These are phyloP conservation scores for Herpomyces periplanetae DNA, from an alignment of 2,329 filamentous ascomycete genomes.

Conservation along the genomic window DNA sequence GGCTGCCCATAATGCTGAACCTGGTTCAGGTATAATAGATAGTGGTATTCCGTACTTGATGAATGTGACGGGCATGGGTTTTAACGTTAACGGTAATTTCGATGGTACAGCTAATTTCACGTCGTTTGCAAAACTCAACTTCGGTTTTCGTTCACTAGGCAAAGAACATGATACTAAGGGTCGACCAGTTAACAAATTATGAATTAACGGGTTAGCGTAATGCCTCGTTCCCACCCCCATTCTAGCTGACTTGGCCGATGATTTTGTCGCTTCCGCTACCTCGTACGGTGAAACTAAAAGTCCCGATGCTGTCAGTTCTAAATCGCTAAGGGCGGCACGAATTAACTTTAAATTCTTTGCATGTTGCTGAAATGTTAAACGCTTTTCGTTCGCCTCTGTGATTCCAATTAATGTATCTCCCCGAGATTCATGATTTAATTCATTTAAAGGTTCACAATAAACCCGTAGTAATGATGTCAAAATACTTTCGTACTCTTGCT, in stretches of 20 bases:
- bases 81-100: conserved; percentile 5
- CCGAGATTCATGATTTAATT: conserved; percentile 3
- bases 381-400: too few species aligned
- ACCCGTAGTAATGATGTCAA: conserved; percentile 15
- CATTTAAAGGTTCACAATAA: conserved; percentile 3
- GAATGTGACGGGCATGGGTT: conserved; percentile 23
- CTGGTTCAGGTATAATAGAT: conserved; percentile 35
- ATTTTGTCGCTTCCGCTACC: conserved; percentile 20
- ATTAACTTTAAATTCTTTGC: conserved; percentile 32
- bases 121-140: too few species aligned
- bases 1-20: conserved; percentile 22
- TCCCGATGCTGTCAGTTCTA: conserved; percentile 51
- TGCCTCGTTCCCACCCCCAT: conserved; percentile 15
- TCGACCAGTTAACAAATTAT: conserved; percentile 83
- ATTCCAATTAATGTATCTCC: too few species aligned
- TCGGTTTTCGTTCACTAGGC: conserved; percentile 26
- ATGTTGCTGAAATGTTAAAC: conserved; percentile 14
- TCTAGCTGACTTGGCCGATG: conserved; percentile 5
- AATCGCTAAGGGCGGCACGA: conserved; percentile 24
- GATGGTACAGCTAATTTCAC: conserved; percentile 11
- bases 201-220: conserved; percentile 49
- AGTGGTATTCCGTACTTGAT: conserved; percentile 70
- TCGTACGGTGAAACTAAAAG: conserved; percentile 57
- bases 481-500: conserved; percentile 44
- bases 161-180: conserved; percentile 68